Conservation (phyloP, 768 basidiomycete genomes). For the Naganishia onofrii region DNA sequence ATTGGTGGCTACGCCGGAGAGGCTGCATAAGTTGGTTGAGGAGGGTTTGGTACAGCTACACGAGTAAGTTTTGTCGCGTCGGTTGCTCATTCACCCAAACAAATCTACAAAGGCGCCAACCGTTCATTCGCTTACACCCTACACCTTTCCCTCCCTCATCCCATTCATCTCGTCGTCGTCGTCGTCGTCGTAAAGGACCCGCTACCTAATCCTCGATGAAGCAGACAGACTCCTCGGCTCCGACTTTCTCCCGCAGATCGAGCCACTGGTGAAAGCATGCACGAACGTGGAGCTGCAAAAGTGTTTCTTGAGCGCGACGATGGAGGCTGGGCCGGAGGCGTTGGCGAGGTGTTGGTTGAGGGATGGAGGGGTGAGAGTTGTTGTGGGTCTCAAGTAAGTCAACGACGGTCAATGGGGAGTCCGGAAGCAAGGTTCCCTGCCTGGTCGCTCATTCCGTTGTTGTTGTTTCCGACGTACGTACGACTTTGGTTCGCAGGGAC, state of each 20-base stretch:
- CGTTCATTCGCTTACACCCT: background rate
- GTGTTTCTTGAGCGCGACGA: conserved; percentile 89
- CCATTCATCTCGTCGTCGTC: too few relatives aligned
- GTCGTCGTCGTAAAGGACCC: conserved; percentile 68
- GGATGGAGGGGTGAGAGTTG: conserved; percentile 76
- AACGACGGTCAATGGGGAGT: too few relatives aligned
- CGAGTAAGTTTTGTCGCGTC: conserved; percentile 63
- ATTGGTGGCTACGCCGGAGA: conserved; percentile 86
- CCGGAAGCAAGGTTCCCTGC: too few relatives aligned
- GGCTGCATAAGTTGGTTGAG: conserved; percentile 76
- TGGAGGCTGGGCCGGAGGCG: conserved; percentile 83
- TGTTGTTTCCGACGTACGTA: too few relatives aligned
- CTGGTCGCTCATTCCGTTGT: too few relatives aligned
- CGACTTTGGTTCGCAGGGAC: conserved; percentile 77
- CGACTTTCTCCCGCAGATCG: conserved; percentile 82
- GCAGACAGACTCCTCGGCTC: conserved; percentile 84
- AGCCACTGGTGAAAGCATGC: conserved; percentile 81
- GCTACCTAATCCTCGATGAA: conserved; percentile 82
- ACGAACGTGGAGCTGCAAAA: conserved; percentile 70
- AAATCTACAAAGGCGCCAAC: too few relatives aligned
- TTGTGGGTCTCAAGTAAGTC: conserved; percentile 93
- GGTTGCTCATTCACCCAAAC: too few relatives aligned
- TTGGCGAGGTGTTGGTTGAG: conserved; percentile 78
- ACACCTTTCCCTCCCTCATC: too few relatives aligned
- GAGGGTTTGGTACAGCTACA: conserved; percentile 64